Evolutionary conservation across 169 alveolate genomes (phyloP).

Genomic region (Eimeria sp.): DNA sequence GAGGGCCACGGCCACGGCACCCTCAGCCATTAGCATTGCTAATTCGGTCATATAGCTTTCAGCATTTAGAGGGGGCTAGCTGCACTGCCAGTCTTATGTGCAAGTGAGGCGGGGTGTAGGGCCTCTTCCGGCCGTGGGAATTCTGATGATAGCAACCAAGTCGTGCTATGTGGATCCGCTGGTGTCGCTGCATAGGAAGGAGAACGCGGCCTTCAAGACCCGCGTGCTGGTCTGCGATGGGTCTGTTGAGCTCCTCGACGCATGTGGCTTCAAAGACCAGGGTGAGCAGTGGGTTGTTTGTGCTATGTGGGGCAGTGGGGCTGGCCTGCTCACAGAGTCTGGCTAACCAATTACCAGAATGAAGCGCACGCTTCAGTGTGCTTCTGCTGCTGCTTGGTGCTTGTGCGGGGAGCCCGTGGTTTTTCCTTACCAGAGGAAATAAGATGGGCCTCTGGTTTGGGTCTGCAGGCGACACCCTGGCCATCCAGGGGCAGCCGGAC

Average conservation of each 20-base stretch:
- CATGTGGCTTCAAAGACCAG: constrained; percentile 87
- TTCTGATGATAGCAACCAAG: neutral
- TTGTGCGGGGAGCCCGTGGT: neutral
- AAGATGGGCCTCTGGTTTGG: neutral
- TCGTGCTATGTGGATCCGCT: neutral
- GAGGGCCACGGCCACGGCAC: neutral
- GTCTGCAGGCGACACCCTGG: constrained; percentile 83
- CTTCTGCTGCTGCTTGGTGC: neutral
- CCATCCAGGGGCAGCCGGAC: constrained; percentile 86
- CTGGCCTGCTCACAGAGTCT: neutral
- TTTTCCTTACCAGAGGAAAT: neutral
- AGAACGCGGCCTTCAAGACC: constrained; percentile 87
- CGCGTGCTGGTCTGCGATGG: constrained; percentile 87
- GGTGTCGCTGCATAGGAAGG: constrained; percentile 74
- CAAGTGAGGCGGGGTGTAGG: neutral
- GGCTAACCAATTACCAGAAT: neutral
- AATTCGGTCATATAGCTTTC: neutral
- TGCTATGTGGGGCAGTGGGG: neutral
- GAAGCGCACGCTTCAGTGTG: neutral
- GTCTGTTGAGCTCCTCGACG: constrained; percentile 85
- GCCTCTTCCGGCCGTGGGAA: neutral
- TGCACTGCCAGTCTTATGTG: neutral
- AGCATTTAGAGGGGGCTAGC: neutral
- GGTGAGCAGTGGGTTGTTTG: constrained; percentile 36
- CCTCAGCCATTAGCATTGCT: neutral